Conservation (phyloP, 1,284 basidiomycete genomes). For the Heterobasidion parviporum region DNA sequence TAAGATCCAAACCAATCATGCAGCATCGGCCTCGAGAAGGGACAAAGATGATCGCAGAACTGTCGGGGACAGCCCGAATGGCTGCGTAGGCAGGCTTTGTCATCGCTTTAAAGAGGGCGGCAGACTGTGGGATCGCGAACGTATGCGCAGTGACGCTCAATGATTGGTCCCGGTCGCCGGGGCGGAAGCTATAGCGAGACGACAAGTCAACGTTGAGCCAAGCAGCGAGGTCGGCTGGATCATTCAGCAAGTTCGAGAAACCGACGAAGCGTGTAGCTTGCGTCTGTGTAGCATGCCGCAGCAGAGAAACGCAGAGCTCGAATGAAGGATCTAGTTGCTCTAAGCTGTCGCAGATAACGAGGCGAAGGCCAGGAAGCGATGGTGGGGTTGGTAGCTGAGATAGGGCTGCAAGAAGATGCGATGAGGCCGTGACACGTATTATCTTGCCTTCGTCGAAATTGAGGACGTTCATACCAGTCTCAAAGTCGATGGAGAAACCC, state of each 20-base stretch:
- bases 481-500: conserved; percentile 37
- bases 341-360: conserved; percentile 82
- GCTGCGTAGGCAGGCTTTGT: conserved; percentile 81
- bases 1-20: conserved; percentile 75
- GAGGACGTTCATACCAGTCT: conserved; percentile 23
- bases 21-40: conserved; percentile 80
- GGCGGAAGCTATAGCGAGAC: conserved; percentile 73
- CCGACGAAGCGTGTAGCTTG: conserved; percentile 72
- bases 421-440: conserved; percentile 49
- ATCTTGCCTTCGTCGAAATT: conserved; percentile 26
- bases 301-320: conserved; percentile 73
- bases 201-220: conserved; percentile 76
- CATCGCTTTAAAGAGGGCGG: conserved; percentile 87
- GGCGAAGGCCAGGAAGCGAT: conserved; percentile 37
- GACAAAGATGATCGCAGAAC: conserved; percentile 79
- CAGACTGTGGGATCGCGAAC: conserved; percentile 84
- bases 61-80: conserved; percentile 37
- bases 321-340: conserved; percentile 80
- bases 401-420: conserved; percentile 38
- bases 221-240: conserved; percentile 71
- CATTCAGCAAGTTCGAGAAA: conserved; percentile 71
- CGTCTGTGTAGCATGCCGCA: conserved; percentile 54
- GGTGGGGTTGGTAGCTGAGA: conserved; percentile 17
- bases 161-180: conserved; percentile 78
- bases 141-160: conserved; percentile 65